Conservation (phyloP, 2,329 filamentous ascomycete species). For the Fusarium xylarioides region DNA sequence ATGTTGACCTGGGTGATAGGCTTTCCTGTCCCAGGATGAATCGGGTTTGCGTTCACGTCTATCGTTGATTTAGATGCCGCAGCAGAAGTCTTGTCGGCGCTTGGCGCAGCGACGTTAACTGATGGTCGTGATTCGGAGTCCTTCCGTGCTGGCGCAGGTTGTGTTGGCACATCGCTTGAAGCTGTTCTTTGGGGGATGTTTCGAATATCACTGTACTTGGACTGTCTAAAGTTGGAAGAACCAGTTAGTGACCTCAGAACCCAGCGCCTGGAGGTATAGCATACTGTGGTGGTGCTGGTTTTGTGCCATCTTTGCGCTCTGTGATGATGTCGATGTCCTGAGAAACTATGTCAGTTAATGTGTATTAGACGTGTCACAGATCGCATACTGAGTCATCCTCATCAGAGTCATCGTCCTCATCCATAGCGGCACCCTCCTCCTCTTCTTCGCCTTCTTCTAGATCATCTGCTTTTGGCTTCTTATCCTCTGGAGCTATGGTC, state of each 20-base stretch:
- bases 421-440: slow-evolving; percentile 68
- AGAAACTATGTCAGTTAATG: slow-evolving; percentile 5
- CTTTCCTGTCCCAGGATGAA: slow-evolving; percentile 82
- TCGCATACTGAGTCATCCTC: slow-evolving; percentile 56
- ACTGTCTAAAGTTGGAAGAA: slow-evolving; percentile 54
- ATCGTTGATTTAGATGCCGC: slow-evolving; percentile 83
- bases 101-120: slow-evolving; percentile 50
- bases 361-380: background rate
- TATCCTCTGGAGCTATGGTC: slow-evolving; percentile 40
- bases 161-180: slow-evolving; percentile 59
- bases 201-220: slow-evolving; percentile 71
- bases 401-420: slow-evolving; percentile 55
- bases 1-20: slow-evolving; percentile 81
- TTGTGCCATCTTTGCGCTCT: slow-evolving; percentile 71
- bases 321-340: slow-evolving; percentile 76
- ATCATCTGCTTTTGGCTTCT: slow-evolving; percentile 58
- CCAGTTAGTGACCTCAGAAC: slow-evolving; percentile 6
- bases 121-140: slow-evolving; percentile 52
- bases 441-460: slow-evolving; percentile 72
- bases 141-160: slow-evolving; percentile 57
- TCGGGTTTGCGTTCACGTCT: slow-evolving; percentile 83
- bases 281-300: slow-evolving; percentile 66
- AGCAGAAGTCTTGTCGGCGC: slow-evolving; percentile 65
- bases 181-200: slow-evolving; percentile 70
- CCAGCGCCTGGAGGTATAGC: slow-evolving; percentile 40